Evolutionary conservation across 768 basidiomycete species (phyloP).

Genomic region (Tulasnella sp.): DNA sequence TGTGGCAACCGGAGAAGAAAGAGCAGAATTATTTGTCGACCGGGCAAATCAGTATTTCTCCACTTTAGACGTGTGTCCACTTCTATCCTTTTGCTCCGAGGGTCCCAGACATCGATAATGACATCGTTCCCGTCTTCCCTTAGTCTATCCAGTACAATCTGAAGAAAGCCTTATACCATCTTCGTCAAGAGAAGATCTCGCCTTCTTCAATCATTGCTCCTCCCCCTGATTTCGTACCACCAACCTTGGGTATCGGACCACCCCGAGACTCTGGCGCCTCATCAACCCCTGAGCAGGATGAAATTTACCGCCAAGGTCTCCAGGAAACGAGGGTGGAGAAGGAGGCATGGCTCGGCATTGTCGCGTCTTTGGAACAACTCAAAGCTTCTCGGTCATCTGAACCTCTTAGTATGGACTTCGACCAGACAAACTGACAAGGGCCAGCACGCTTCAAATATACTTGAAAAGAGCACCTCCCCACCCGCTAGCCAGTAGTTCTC

Average conservation of each 20-base stretch:
- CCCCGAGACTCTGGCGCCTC: background rate
- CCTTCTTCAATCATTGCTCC: slow-evolving; percentile 30
- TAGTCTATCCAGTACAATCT: slow-evolving; percentile 28
- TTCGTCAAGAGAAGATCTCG: slow-evolving; percentile 29
- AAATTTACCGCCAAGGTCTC: slow-evolving; percentile 24
- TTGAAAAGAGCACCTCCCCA: background rate
- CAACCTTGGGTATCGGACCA: slow-evolving; percentile 25
- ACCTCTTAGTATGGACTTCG: background rate
- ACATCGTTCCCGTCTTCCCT: background rate
- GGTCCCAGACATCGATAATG: background rate
- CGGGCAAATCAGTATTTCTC: slow-evolving; percentile 31
- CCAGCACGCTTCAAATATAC: background rate
- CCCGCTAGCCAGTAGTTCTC: background rate
- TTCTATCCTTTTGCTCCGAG: background rate
- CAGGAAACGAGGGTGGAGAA: slow-evolving; percentile 31
- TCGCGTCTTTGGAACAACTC: slow-evolving; percentile 11
- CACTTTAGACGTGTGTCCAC: slow-evolving; percentile 27
- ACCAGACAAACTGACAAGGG: background rate
- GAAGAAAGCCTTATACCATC: slow-evolving; percentile 18
- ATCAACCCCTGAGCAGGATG: background rate
- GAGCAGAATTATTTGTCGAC: slow-evolving; percentile 29
- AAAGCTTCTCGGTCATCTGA: background rate
- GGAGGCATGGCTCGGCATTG: slow-evolving; percentile 31
- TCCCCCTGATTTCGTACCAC: slow-evolving; percentile 28
- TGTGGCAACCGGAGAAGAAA: slow-evolving; percentile 28